Base-by-base conservation (phyloP, 2,329 filamentous ascomycete species). In the Stagonosporopsis vannaccii region DNA sequence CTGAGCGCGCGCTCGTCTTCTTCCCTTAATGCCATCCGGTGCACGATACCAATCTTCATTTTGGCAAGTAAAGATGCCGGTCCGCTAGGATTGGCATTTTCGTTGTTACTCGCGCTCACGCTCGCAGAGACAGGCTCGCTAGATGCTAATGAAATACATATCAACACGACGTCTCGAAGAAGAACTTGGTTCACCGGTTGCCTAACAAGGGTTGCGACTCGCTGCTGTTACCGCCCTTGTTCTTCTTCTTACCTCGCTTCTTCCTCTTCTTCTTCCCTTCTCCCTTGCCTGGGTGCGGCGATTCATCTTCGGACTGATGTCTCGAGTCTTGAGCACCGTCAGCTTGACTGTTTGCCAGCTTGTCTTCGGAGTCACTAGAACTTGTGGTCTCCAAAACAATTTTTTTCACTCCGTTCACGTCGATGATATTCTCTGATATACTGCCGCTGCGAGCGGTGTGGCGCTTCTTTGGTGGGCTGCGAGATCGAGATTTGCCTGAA, bases 401-500 rank as follows among this genome's bases (percentile, higher is more conserved):
- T 76, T 94, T 94, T 61, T 86, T 85, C 48, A 92, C 83, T 2
- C 90, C 90, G 51, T 88, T 86, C 2, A 88, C 81, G 68, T 93
- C 88, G 52, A 92, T 79, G n/a, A 90, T 80, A 58, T 90, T 90
- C 75, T 93, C 90, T 0, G 90, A 92, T 65, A 93, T 91, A 71
- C 88, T 91, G 25, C 90, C 90, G 63, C 87, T 91, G 53, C 89
- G 82, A 6, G 87, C 87, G 4, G 81, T 79, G 8, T 83, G 80
- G 30, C 78, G 78, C 61, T 75, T 67, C 52, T 70, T 72, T 9
- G 64, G 60, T 0, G 70, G 68, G 22, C 60, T 69, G 7, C 30
- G 59, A 0, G 70, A 67, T n/a, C 50, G 60, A 12, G 73, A 69
- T 17, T 44, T 55, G 6, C 61, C 43, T 7, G 70, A 72, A 43